Conservation (phyloP, 257 asterid genomes). For the Nicotiana obtusifolia region DNA sequence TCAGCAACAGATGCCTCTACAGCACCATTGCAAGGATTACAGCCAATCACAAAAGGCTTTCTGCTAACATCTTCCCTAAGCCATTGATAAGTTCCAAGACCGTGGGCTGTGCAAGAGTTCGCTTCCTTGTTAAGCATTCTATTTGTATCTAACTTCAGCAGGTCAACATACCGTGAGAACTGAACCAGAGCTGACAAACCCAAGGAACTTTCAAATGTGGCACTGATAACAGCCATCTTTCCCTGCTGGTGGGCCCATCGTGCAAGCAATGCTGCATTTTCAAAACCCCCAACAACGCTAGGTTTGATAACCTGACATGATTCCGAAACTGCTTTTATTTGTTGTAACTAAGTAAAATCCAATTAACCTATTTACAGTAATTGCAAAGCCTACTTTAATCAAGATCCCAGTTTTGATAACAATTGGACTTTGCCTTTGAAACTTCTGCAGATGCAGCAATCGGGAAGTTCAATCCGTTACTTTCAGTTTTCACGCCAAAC, state of each 20-base stretch:
- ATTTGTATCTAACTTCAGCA: conserved; percentile 54
- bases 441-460: neutral
- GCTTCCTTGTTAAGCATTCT: conserved; percentile 41
- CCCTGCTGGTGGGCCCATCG: conserved; percentile 93
- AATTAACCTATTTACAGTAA: neutral
- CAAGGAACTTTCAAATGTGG: conserved; percentile 79
- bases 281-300: conserved; percentile 86
- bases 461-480: neutral
- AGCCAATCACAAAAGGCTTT: conserved; percentile 40
- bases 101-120: conserved; percentile 47
- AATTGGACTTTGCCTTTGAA: neutral
- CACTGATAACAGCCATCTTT: conserved; percentile 76
- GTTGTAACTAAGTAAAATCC: neutral
- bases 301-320: conserved; percentile 83
- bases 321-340: neutral
- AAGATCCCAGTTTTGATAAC: neutral
- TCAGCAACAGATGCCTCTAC: conserved; percentile 58
- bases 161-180: conserved; percentile 64
- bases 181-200: conserved; percentile 80
- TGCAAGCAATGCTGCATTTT: conserved; percentile 69
- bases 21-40: conserved; percentile 39
- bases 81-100: conserved; percentile 95
- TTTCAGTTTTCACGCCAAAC: neutral
- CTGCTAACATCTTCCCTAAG: conserved; percentile 61
- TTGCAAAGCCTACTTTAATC: neutral